Evolutionary conservation across 2,329 filamentous ascomycete species (phyloP).

Genomic region (Venturia aucupariae): DNA sequence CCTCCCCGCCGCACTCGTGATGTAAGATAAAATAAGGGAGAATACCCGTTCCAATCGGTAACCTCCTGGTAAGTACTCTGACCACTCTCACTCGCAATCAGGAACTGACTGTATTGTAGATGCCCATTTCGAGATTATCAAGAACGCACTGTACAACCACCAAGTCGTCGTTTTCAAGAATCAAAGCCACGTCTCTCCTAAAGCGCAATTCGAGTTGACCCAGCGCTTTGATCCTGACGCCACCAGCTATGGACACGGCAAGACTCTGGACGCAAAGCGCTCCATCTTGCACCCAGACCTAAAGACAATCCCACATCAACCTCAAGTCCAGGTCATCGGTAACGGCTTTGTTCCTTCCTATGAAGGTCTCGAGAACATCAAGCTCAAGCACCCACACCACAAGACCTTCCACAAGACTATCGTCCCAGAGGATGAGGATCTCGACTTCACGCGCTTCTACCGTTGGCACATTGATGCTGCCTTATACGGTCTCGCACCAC

Average conservation of each 20-base stretch:
- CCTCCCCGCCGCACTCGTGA: not conserved
- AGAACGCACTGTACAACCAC: slow-evolving; percentile 55
- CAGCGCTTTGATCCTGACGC: slow-evolving; percentile 58
- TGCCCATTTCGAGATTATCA: slow-evolving; percentile 54
- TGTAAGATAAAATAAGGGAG: slow-evolving; percentile 12
- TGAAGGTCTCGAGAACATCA: slow-evolving; percentile 60
- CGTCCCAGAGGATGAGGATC: slow-evolving; percentile 53
- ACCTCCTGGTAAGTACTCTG: slow-evolving; percentile 15
- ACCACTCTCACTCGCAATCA: not conserved
- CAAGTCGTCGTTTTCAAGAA: slow-evolving; percentile 64
- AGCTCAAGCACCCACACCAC: slow-evolving; percentile 66
- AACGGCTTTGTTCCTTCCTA: slow-evolving; percentile 62
- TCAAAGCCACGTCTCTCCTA: slow-evolving; percentile 54
- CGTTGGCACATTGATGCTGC: slow-evolving; percentile 76
- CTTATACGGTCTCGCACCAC: slow-evolving; percentile 65
- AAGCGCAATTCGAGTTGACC: slow-evolving; percentile 65
- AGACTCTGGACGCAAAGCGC: slow-evolving; percentile 58
- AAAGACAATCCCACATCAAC: slow-evolving; percentile 71
- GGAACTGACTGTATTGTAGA: slow-evolving; percentile 31
- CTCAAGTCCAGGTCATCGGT: slow-evolving; percentile 72
- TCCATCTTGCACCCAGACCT: slow-evolving; percentile 67
- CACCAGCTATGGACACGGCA: slow-evolving; percentile 64
- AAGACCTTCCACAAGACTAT: slow-evolving; percentile 61
- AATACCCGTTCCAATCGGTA: slow-evolving; percentile 16
- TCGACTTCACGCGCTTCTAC: slow-evolving; percentile 54